Evolutionary conservation across 345 rosid genomes (phyloP).

Genomic region (Acer campestre): DNA sequence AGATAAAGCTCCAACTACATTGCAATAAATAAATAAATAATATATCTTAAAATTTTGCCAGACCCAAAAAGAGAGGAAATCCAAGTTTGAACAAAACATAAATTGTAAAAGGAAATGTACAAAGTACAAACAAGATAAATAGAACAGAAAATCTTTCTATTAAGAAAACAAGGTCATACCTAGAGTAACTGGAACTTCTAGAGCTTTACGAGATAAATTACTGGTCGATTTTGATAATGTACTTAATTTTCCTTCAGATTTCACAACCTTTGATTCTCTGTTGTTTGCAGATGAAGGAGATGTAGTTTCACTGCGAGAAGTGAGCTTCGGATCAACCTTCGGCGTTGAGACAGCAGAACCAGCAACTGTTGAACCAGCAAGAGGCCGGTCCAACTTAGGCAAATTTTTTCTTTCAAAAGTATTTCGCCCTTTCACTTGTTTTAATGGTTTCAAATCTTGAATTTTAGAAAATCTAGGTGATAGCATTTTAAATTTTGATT

Average conservation of each 20-base stretch:
- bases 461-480: slow-evolving; percentile 49
- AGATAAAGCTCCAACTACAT: slow-evolving; percentile 54
- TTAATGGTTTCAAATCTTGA: slow-evolving; percentile 61
- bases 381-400: slow-evolving; percentile 40
- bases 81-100: not conserved
- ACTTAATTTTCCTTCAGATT: slow-evolving; percentile 63
- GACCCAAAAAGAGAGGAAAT: slow-evolving; percentile 3
- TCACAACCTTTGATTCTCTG: slow-evolving; percentile 55
- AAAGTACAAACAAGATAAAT: not conserved
- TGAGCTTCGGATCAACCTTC: slow-evolving; percentile 58
- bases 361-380: slow-evolving; percentile 23
- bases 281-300: slow-evolving; percentile 42
- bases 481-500: slow-evolving; percentile 56
- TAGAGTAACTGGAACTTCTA: slow-evolving; percentile 45
- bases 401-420: slow-evolving; percentile 47
- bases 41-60: slow-evolving; percentile 8
- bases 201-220: slow-evolving; percentile 47
- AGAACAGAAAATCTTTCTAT: not conserved
- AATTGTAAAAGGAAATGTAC: not conserved
- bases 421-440: slow-evolving; percentile 56
- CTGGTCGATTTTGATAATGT: slow-evolving; percentile 55
- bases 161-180: slow-evolving; percentile 49
- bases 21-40: not conserved
- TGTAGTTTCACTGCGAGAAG: slow-evolving; percentile 50
- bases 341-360: slow-evolving; percentile 42